Conservation (phyloP, 2,329 filamentous ascomycete species). For the Paecilomyces niveus region DNA sequence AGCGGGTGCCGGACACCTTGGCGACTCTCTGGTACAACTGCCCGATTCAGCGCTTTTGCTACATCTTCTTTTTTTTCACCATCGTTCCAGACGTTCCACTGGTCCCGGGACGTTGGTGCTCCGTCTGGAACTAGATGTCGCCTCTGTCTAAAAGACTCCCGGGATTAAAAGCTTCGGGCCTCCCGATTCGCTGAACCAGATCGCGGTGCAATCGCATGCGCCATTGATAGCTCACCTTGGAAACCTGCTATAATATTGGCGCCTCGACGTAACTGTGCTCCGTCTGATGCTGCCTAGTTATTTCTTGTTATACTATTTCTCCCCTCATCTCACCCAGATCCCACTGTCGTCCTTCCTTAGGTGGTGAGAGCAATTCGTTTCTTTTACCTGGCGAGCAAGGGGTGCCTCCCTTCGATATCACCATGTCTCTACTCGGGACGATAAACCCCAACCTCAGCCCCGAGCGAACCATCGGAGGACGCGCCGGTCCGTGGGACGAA, state of each 20-base stretch:
- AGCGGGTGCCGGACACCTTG: background rate
- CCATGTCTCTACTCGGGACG: constrained; percentile 28
- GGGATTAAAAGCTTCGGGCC: background rate
- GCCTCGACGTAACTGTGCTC: background rate
- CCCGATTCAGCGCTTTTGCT: background rate
- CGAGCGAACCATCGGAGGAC: background rate
- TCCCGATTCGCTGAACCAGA: background rate
- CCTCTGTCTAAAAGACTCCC: background rate
- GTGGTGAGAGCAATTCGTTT: background rate
- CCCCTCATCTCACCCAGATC: background rate
- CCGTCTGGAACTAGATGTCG: background rate
- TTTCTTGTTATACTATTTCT: background rate
- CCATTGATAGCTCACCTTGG: background rate
- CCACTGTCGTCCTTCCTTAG: background rate
- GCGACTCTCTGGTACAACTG: background rate
- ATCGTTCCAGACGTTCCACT: background rate
- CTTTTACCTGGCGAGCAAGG: background rate
- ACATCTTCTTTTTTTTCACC: background rate
- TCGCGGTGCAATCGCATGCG: background rate
- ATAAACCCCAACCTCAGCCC: constrained; percentile 19
- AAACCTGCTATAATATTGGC: too few species aligned
- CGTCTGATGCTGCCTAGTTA: background rate
- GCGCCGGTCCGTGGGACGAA: constrained; percentile 7
- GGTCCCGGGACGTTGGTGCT: background rate
- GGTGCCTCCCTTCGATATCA: constrained; percentile 5